phyloP scores from a whole-genome alignment of 2,329 filamentous ascomycete species.

The Aspergillus spinulosporus region DNA sequence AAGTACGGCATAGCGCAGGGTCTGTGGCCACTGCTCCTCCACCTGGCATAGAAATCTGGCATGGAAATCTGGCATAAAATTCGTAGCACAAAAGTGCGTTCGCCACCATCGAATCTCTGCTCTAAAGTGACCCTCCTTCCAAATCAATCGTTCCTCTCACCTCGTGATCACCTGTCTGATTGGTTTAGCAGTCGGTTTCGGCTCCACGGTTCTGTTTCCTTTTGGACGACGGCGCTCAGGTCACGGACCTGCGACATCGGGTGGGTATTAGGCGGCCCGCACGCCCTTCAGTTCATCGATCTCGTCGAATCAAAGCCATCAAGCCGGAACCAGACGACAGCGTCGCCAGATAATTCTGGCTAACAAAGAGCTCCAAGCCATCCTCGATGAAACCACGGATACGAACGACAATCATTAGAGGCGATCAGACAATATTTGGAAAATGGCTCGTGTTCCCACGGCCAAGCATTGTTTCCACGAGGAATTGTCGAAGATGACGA shows the following conservation, averaged over 20 bases:
- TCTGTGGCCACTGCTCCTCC: no score
- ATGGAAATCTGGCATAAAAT: not conserved
- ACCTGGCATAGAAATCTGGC: no score
- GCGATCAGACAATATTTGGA: not conserved
- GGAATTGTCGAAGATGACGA: slow-evolving; percentile 6
- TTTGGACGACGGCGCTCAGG: not conserved
- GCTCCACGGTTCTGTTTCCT: not conserved
- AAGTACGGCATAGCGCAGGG: no score
- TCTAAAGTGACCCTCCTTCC: not conserved
- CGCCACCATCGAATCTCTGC: not conserved
- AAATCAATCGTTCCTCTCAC: not conserved
- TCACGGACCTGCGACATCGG: not conserved
- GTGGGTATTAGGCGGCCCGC: not conserved
- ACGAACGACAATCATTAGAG: not conserved
- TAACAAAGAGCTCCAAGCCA: not conserved
- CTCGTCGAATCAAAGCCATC: slow-evolving; percentile 3
- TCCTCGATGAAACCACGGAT: not conserved
- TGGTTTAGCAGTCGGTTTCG: not conserved
- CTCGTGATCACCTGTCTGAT: not conserved
- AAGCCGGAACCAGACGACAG: not conserved
- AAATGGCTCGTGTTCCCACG: not conserved
- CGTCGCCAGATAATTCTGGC: slow-evolving; percentile 3
- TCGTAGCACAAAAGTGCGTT: not conserved
- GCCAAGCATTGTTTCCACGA: not conserved
- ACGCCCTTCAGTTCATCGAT: not conserved